A percentile compares a stretch with the other conserved stretches of the same genome.
Conservation (phyloP, 148 eudicot genomes). For the Simmondsia chinensis region DNA sequence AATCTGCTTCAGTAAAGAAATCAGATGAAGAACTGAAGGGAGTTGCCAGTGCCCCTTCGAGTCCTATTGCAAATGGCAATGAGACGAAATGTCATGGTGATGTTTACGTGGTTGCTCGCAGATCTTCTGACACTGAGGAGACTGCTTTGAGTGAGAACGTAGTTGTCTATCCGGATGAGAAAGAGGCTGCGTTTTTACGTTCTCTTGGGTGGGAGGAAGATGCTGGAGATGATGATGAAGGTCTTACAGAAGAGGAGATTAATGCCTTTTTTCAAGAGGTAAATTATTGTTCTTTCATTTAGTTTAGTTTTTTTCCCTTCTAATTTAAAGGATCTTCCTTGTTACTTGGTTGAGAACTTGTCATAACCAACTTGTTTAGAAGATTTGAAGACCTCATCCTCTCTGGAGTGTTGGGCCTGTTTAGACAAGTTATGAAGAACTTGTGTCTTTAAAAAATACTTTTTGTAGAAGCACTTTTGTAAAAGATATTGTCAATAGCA, state of each 20-base stretch:
- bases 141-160: slow-evolving; percentile 23
- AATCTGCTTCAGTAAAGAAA: slow-evolving; percentile 14
- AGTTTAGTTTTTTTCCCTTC: background rate
- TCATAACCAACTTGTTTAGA: no score
- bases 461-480: no score
- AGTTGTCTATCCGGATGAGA: slow-evolving; percentile 41
- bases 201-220: slow-evolving; percentile 91
- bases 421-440: no score
- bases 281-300: slow-evolving; percentile 5
- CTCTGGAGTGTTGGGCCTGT: no score
- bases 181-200: slow-evolving; percentile 73
- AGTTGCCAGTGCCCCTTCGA: slow-evolving; percentile 7
- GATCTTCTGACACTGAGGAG: slow-evolving; percentile 22
- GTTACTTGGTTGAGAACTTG: no score
- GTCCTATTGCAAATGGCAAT: slow-evolving; percentile 24
- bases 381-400: no score
- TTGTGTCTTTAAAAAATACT: no score
- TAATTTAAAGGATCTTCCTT: no score
- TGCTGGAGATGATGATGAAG: slow-evolving; percentile 73
- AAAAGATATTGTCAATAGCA: no score
- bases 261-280: slow-evolving; percentile 67
- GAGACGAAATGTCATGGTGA: slow-evolving; percentile 38
- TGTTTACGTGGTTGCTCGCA: slow-evolving; percentile 9
- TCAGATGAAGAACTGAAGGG: slow-evolving; percentile 31
- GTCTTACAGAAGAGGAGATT: slow-evolving; percentile 91